These are phyloP conservation scores for Talaromyces proteolyticus DNA, from an alignment of 495 filamentous ascomycete species.

Conservation along the genomic window DNA sequence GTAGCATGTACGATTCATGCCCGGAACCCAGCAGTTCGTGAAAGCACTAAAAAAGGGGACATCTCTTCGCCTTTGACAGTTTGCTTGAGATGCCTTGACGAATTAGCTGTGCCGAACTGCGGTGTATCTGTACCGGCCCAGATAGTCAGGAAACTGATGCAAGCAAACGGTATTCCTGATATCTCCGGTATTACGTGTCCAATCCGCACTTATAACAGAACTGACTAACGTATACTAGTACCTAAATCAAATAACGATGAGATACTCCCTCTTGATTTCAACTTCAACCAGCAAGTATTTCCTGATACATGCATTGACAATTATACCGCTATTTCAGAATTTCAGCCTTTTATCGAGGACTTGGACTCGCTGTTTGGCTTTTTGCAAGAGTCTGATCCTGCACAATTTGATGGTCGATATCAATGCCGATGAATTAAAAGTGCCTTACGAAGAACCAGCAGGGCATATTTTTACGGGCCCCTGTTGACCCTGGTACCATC, in stretches of 20 bases:
- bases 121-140: constrained; percentile 5
- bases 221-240: too few relatives aligned
- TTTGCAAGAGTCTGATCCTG: background rate
- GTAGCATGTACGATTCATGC: constrained; percentile 10
- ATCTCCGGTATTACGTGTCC: background rate
- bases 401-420: background rate
- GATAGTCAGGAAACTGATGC: constrained; percentile 8
- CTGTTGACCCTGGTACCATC: constrained; percentile 42
- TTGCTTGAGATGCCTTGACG: constrained; percentile 2
- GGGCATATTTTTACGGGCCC: constrained; percentile 62
- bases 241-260: background rate
- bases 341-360: background rate
- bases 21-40: constrained; percentile 4
- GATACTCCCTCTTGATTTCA: background rate
- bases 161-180: constrained; percentile 5
- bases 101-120: constrained; percentile 7
- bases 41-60: constrained; percentile 1
- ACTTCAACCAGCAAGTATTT: background rate
- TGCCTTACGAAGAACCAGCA: constrained; percentile 58
- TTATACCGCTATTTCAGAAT: background rate
- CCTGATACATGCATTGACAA: background rate
- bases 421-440: too few relatives aligned
- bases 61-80: constrained; percentile 2
- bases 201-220: too few relatives aligned
- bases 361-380: background rate